These are phyloP conservation scores for Coniochaeta pulveracea DNA, from an alignment of 2,329 filamentous ascomycete species.

Conservation along the genomic window DNA sequence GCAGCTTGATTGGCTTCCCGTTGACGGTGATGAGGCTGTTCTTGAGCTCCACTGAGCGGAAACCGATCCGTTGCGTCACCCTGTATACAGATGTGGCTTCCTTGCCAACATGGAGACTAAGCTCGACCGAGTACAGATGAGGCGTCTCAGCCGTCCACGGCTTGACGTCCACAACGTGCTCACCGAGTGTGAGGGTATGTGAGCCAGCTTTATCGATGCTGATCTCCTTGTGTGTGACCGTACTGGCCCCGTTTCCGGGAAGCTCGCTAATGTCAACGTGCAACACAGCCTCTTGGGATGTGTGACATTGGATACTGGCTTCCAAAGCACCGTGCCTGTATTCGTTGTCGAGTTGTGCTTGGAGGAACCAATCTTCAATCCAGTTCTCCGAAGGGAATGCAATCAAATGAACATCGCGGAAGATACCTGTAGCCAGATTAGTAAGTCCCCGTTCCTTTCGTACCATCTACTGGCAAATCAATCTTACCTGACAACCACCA, in stretches of 20 bases:
- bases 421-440: slow-evolving; percentile 38
- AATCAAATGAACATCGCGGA: slow-evolving; percentile 53
- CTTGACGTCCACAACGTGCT: slow-evolving; percentile 32
- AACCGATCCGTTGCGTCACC: slow-evolving; percentile 44
- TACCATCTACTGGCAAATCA: no score
- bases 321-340: slow-evolving; percentile 39
- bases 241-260: slow-evolving; percentile 20
- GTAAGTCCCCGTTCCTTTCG: neutral
- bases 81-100: neutral
- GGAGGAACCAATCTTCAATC: slow-evolving; percentile 48
- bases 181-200: slow-evolving; percentile 22
- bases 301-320: slow-evolving; percentile 32
- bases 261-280: slow-evolving; percentile 31
- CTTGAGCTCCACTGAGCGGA: slow-evolving; percentile 51
- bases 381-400: slow-evolving; percentile 37
- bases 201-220: slow-evolving; percentile 15
- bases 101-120: slow-evolving; percentile 21
- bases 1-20: slow-evolving; percentile 46
- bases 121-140: slow-evolving; percentile 43
- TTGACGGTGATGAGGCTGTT: slow-evolving; percentile 52
- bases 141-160: slow-evolving; percentile 62
- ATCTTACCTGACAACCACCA: slow-evolving; percentile 50
- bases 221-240: no score
- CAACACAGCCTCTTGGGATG: slow-evolving; percentile 21
- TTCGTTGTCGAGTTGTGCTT: slow-evolving; percentile 36